phyloP scores from a whole-genome alignment of 192 early-diverging fungal genomes.

The Coemansia sp. region DNA sequence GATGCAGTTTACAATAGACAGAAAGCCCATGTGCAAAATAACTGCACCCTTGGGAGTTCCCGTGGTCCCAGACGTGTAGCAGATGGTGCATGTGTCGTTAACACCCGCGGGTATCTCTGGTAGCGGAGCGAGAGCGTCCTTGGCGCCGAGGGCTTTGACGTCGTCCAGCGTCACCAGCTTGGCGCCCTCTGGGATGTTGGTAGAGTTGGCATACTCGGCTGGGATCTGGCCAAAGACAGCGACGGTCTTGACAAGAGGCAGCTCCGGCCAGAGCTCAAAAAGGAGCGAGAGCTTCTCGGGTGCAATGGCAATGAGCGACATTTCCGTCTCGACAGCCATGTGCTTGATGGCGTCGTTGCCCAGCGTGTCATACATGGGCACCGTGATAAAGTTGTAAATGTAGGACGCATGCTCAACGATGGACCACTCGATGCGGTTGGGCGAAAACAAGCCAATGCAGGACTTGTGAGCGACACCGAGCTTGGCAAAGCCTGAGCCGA shows the following conservation, averaged over 20 bases:
- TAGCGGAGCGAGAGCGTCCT: slow-evolving; percentile 56
- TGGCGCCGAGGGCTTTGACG: slow-evolving; percentile 46
- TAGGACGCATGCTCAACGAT: slow-evolving; percentile 53
- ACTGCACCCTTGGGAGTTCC: slow-evolving; percentile 95
- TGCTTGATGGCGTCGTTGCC: slow-evolving; percentile 79
- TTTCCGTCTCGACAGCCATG: slow-evolving; percentile 85
- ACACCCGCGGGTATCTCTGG: slow-evolving; percentile 40
- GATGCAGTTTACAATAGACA: slow-evolving; percentile 56
- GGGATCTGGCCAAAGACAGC: slow-evolving; percentile 55
- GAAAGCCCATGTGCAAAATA: slow-evolving; percentile 77
- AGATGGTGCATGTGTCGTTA: slow-evolving; percentile 59
- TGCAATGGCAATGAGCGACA: slow-evolving; percentile 65
- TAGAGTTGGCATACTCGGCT: background rate
- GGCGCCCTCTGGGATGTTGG: slow-evolving; percentile 23
- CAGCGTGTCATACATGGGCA: slow-evolving; percentile 83
- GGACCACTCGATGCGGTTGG: slow-evolving; percentile 58
- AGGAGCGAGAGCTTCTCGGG: slow-evolving; percentile 58
- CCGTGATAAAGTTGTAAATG: slow-evolving; percentile 68
- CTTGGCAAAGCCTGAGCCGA: slow-evolving; percentile 74
- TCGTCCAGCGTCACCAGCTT: slow-evolving; percentile 66
- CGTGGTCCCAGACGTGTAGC: slow-evolving; percentile 89
- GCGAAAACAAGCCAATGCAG: slow-evolving; percentile 66
- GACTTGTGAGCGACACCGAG: slow-evolving; percentile 64
- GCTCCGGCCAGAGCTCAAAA: slow-evolving; percentile 46
- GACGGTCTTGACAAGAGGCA: slow-evolving; percentile 55